Evolutionary conservation across 31 red algal species (phyloP), one percentile per base, ranked within the genome.

Genomic region (Pterothamnion heteromorphum): DNA sequence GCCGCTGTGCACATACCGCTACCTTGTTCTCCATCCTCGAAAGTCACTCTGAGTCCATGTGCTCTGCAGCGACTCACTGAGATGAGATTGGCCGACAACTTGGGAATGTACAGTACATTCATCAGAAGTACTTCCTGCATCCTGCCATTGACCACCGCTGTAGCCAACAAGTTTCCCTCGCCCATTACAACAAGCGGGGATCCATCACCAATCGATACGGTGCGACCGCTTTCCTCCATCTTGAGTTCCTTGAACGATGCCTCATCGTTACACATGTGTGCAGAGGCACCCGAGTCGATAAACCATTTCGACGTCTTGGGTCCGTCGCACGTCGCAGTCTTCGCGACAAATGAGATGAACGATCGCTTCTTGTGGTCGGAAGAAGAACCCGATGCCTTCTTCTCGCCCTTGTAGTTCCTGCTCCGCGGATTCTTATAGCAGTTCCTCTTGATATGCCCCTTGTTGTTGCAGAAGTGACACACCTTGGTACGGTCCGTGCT

Each of bases 201-300:
- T 2, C 80, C 80, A 39, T 84, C 80, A 3, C 80, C 80, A 2
- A 84, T 36, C 2, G 80, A 84, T 31, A 35, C 80, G 38, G 80
- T 35, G 36, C 80, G 80, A 4, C 21, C 80, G 1, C 1, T 3
- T 5, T 1, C 2, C 33, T 84, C 38, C 80, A 37, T 27, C 80
- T 84, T 39, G 3, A 26, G 23, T 2, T 84, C 32, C 0, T 2
- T 39, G 38, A 92, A 92, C 20, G 34, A 4, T 0, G 34, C 0
- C 23, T 44, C 3, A 41, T 86, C 44, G 22, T 92, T 84, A 34
- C 34, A 92, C 91, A 92, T 92, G 27, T 85, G 91, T 26, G 4
- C 23, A 2, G 91, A 83, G 21, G 91, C 80, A 1, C 91, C 91
- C 0, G 91, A 92, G 80, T 92, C 91, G 9, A 92, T 44, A 22